Percentiles rank a stretch among this genome's conserved stretches.
These are phyloP conservation scores for Neurospora africana DNA, from an alignment of 495 filamentous ascomycete species.

Conservation along the genomic window DNA sequence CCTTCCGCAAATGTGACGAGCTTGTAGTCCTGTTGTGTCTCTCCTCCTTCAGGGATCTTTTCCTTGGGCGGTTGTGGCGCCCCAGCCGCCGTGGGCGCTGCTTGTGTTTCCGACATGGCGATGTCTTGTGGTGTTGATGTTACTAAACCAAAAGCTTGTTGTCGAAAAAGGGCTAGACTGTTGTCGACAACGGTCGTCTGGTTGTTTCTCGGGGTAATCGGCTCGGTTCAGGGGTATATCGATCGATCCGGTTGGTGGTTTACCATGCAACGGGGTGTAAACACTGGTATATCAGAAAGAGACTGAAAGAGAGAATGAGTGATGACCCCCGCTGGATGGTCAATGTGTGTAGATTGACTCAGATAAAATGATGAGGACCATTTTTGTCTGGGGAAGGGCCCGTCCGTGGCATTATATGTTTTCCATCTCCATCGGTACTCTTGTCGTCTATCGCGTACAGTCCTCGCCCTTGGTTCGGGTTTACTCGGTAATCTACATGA, in stretches of 20 bases:
- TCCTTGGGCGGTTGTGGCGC: slow-evolving; percentile 1
- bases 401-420: background rate
- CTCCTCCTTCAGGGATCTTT: slow-evolving; percentile 5
- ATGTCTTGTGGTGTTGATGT: background rate
- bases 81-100: background rate
- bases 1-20: slow-evolving; percentile 59
- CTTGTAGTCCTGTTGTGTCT: slow-evolving; percentile 39
- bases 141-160: background rate
- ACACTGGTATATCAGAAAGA: background rate
- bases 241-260: background rate
- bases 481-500: slow-evolving; percentile 3
- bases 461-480: slow-evolving; percentile 3
- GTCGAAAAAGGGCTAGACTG: background rate
- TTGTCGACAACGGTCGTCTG: background rate
- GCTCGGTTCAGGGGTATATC: background rate
- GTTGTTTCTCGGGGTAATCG: background rate
- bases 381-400: background rate
- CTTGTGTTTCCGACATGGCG: background rate
- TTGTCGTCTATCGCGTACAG: background rate
- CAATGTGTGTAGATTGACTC: background rate
- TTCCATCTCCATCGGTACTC: background rate
- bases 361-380: background rate
- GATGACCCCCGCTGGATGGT: background rate
- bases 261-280: background rate
- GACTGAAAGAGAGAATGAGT: background rate